Evolutionary conservation across 768 basidiomycete genomes (phyloP).

Genomic region (Collybia sp.): DNA sequence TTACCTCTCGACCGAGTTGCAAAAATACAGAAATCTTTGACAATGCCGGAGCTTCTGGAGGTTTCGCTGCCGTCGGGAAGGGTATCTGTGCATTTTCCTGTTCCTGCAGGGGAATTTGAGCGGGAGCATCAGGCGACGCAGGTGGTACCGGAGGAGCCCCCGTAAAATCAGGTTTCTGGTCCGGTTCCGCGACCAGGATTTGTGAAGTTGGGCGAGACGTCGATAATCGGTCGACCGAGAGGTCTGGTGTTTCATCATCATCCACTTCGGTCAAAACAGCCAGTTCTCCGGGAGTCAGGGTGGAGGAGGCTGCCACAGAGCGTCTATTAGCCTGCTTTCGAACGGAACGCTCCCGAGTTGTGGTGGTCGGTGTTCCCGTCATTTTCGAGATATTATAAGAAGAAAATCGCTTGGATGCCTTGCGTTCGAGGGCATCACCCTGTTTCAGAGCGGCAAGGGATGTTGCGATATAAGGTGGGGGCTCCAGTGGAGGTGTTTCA

Average conservation of each 20-base stretch:
- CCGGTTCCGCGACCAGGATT: conserved; percentile 33
- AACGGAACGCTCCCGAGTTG: conserved; percentile 43
- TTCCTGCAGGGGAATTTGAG: conserved; percentile 21
- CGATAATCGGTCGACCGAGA: conserved; percentile 18
- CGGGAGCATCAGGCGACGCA: conserved; percentile 43
- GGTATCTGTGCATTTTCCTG: conserved; percentile 1
- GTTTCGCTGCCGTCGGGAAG: conserved; percentile 4
- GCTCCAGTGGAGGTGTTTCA: conserved; percentile 31
- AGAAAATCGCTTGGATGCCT: conserved; percentile 95
- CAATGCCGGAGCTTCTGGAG: conserved; percentile 17
- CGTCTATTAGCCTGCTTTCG: conserved; percentile 55
- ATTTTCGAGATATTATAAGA: conserved; percentile 94
- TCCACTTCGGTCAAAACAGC: conserved; percentile 73
- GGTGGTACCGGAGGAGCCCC: conserved; percentile 24
- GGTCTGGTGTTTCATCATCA: conserved; percentile 41
- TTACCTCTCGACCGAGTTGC: conserved; percentile 86
- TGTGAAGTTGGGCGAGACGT: conserved; percentile 21
- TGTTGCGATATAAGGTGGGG: conserved; percentile 63
- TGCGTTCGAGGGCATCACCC: conserved; percentile 79
- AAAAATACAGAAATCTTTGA: conserved; percentile 73
- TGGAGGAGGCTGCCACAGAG: conserved; percentile 58
- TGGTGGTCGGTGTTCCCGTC: conserved; percentile 46
- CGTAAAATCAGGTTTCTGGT: conserved; percentile 14
- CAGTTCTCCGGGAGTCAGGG: conserved; percentile 66
- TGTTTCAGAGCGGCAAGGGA: conserved; percentile 87